Conservation (phyloP, 805 yeast species). For the Saccharomycopsis guyanensis region DNA sequence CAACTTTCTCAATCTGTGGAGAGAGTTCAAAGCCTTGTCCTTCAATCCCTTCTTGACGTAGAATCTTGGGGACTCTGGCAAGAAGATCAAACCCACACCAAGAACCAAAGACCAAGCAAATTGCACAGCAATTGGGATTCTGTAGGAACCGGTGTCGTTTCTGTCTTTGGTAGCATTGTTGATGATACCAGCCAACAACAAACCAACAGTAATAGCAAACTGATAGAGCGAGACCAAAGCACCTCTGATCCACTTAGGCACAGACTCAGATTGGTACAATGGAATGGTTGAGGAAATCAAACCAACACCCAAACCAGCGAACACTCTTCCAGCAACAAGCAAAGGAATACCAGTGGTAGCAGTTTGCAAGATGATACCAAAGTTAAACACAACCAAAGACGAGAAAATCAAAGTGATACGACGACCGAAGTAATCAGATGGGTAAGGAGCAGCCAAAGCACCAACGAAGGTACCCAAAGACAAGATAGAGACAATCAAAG, state of each 20-base stretch:
- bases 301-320: slow-evolving; percentile 74
- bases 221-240: slow-evolving; percentile 71
- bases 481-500: slow-evolving; percentile 60
- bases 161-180: slow-evolving; percentile 58
- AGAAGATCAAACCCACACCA: slow-evolving; percentile 51
- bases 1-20: slow-evolving; percentile 47
- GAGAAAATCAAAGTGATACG: slow-evolving; percentile 37
- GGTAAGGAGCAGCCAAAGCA: slow-evolving; percentile 52
- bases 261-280: slow-evolving; percentile 70
- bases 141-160: slow-evolving; percentile 49
- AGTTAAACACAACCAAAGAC: slow-evolving; percentile 40
- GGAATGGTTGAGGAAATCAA: slow-evolving; percentile 66
- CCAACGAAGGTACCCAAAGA: slow-evolving; percentile 72
- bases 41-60: slow-evolving; percentile 48
- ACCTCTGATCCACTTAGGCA: slow-evolving; percentile 75
- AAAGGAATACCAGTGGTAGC: slow-evolving; percentile 39
- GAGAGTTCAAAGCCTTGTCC: slow-evolving; percentile 49
- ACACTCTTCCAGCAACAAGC: slow-evolving; percentile 51
- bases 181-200: slow-evolving; percentile 60
- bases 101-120: slow-evolving; percentile 61
- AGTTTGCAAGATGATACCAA: slow-evolving; percentile 47
- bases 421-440: slow-evolving; percentile 49
- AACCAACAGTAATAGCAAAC: slow-evolving; percentile 65
- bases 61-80: slow-evolving; percentile 76
- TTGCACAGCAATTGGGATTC: slow-evolving; percentile 70